A percentile compares a stretch with the other conserved stretches of the same genome.
These are phyloP conservation scores for Penicillium simplicissimum DNA, from an alignment of 495 filamentous ascomycete species.

Conservation along the genomic window DNA sequence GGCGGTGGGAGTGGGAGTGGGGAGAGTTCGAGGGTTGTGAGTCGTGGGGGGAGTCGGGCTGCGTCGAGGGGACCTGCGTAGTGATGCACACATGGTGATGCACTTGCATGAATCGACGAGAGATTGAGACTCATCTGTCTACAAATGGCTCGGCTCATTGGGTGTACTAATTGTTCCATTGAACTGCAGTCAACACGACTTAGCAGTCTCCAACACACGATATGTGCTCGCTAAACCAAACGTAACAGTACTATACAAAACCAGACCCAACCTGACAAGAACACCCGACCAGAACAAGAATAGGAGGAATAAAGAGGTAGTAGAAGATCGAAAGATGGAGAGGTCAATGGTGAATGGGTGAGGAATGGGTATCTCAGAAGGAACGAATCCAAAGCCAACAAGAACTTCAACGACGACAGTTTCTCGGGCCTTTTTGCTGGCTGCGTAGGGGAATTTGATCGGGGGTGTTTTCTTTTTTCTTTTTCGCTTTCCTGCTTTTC, in stretches of 20 bases:
- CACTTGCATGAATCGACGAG: background rate
- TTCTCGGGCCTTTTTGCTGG: constrained; percentile 1
- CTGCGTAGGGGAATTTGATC: background rate
- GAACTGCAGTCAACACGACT: background rate
- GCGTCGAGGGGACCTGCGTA: constrained; percentile 11
- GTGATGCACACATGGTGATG: background rate
- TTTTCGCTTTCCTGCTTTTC: background rate
- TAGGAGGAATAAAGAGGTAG: background rate
- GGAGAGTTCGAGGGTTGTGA: constrained; percentile 15
- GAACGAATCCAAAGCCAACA: constrained; percentile 8
- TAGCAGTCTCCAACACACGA: background rate
- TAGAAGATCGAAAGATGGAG: background rate
- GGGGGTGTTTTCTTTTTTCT: background rate
- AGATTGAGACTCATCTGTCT: too few species aligned
- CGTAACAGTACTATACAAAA: constrained; percentile 25
- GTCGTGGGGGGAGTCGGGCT: constrained; percentile 11
- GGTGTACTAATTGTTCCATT: background rate
- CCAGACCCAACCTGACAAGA: constrained; percentile 7
- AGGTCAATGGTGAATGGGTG: constrained; percentile 2
- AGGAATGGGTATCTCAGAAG: constrained; percentile 23
- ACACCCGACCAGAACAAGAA: constrained; percentile 3
- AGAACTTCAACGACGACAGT: background rate
- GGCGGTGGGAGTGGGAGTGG: constrained; percentile 17
- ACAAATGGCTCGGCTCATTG: background rate
- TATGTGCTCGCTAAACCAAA: constrained; percentile 25